A percentile compares a stretch with the other conserved stretches of the same genome.
These are phyloP conservation scores for Ceratocystis smalleyi DNA, from an alignment of 2,329 filamentous ascomycete genomes.

Conservation along the genomic window DNA sequence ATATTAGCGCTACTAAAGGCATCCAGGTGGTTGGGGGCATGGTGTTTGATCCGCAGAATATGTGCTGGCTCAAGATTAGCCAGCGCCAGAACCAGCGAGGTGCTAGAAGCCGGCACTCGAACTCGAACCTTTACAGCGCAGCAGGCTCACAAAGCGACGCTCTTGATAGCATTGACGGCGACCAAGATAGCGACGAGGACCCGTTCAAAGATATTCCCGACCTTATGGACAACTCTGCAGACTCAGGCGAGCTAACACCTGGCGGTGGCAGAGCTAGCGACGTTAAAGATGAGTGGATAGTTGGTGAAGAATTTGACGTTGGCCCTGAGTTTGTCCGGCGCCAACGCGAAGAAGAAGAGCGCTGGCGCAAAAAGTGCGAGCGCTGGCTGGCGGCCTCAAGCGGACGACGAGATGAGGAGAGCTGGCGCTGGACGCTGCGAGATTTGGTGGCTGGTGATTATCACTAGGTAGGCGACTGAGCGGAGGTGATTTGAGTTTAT, in stretches of 20 bases:
- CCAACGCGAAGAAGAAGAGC: slow-evolving; percentile 79
- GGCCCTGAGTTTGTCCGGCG: slow-evolving; percentile 83
- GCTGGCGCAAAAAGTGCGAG: slow-evolving; percentile 78
- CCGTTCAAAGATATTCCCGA: slow-evolving; percentile 93
- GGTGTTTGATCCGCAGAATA: slow-evolving; percentile 92
- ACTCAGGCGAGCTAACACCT: slow-evolving; percentile 33
- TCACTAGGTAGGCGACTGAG: not conserved
- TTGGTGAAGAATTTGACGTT: slow-evolving; percentile 94
- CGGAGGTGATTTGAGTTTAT: not conserved
- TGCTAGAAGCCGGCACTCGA: slow-evolving; percentile 10
- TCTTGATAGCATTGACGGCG: slow-evolving; percentile 45
- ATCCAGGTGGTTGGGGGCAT: slow-evolving; percentile 94
- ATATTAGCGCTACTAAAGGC: slow-evolving; percentile 68
- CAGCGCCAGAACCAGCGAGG: slow-evolving; percentile 25
- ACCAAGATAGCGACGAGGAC: slow-evolving; percentile 77
- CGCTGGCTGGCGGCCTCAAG: slow-evolving; percentile 54
- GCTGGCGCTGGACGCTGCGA: slow-evolving; percentile 65
- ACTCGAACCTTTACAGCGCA: slow-evolving; percentile 14
- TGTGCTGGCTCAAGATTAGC: slow-evolving; percentile 87
- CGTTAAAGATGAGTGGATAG: slow-evolving; percentile 61
- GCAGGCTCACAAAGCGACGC: slow-evolving; percentile 28
- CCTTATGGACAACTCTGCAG: slow-evolving; percentile 52
- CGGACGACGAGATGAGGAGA: slow-evolving; percentile 38
- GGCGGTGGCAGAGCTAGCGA: slow-evolving; percentile 33
- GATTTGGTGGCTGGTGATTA: slow-evolving; percentile 38